Evolutionary conservation across 2,329 filamentous ascomycete species (phyloP).

Genomic region (Gnomoniopsis smithogilvyi): DNA sequence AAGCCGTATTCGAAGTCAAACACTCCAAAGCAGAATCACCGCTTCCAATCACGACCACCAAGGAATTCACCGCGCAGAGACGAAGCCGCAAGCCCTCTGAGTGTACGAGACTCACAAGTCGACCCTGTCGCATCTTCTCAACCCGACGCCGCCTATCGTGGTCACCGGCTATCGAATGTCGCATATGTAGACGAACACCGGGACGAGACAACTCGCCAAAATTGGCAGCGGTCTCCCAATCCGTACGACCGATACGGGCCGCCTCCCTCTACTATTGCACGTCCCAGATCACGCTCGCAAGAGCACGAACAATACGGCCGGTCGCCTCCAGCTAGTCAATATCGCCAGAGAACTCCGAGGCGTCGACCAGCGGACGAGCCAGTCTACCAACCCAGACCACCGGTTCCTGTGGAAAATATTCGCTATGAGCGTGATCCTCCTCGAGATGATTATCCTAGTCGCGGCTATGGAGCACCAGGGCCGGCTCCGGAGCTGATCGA

Average conservation of each 20-base stretch:
- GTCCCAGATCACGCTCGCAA: slow-evolving; percentile 31
- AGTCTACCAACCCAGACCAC: slow-evolving; percentile 27
- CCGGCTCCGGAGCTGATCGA: slow-evolving; percentile 29
- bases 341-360: slow-evolving; percentile 29
- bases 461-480: background rate
- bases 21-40: slow-evolving; percentile 14
- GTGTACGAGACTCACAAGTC: slow-evolving; percentile 21
- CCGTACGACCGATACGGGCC: slow-evolving; percentile 21
- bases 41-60: slow-evolving; percentile 6
- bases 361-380: slow-evolving; percentile 23
- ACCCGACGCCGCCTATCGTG: slow-evolving; percentile 6
- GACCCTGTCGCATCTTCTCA: background rate
- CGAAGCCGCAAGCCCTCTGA: slow-evolving; percentile 20
- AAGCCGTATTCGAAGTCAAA: slow-evolving; percentile 15
- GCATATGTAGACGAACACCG: slow-evolving; percentile 14
- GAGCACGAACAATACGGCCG: slow-evolving; percentile 28
- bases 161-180: slow-evolving; percentile 8
- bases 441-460: slow-evolving; percentile 11
- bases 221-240: slow-evolving; percentile 14
- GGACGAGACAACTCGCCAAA: slow-evolving; percentile 10
- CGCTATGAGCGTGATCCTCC: slow-evolving; percentile 27
- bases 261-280: slow-evolving; percentile 16
- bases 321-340: slow-evolving; percentile 23
- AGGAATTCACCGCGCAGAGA: slow-evolving; percentile 3
- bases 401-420: slow-evolving; percentile 22